phyloP scores from a whole-genome alignment of 345 rosid genomes.

The Citrus medica region DNA sequence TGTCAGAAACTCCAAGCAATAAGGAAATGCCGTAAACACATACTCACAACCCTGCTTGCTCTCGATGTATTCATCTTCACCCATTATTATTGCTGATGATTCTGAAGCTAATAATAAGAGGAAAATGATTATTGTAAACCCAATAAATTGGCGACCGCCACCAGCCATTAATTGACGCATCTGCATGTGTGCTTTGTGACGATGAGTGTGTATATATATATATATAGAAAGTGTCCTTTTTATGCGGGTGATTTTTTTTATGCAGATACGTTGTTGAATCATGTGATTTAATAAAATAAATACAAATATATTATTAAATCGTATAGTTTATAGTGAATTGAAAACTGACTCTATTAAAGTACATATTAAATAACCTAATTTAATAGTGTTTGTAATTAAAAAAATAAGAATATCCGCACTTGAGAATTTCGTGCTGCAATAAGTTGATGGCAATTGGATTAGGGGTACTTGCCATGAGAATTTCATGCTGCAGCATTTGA shows the following conservation, averaged over 20 bases:
- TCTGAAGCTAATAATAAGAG: slow-evolving; percentile 18
- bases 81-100: background rate
- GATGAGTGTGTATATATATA: background rate
- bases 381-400: too few relatives aligned
- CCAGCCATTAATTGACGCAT: background rate
- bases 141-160: background rate
- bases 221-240: too few relatives aligned
- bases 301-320: too few relatives aligned
- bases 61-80: background rate
- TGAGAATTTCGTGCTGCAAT: too few relatives aligned
- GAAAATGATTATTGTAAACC: slow-evolving; percentile 8
- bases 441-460: background rate
- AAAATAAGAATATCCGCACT: too few relatives aligned
- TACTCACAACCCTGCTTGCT: slow-evolving; percentile 27
- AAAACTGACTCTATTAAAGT: too few relatives aligned
- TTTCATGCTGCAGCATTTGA: background rate
- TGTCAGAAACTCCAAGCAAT: slow-evolving; percentile 40
- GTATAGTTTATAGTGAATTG: too few relatives aligned
- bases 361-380: too few relatives aligned
- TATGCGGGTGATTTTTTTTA: too few relatives aligned
- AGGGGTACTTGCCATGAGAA: background rate
- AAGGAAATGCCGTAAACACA: slow-evolving; percentile 32
- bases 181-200: background rate
- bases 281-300: too few relatives aligned
- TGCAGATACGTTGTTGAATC: too few relatives aligned